Conservation (phyloP, 208 protist genomes). For the Sergeia podlipaevii region DNA sequence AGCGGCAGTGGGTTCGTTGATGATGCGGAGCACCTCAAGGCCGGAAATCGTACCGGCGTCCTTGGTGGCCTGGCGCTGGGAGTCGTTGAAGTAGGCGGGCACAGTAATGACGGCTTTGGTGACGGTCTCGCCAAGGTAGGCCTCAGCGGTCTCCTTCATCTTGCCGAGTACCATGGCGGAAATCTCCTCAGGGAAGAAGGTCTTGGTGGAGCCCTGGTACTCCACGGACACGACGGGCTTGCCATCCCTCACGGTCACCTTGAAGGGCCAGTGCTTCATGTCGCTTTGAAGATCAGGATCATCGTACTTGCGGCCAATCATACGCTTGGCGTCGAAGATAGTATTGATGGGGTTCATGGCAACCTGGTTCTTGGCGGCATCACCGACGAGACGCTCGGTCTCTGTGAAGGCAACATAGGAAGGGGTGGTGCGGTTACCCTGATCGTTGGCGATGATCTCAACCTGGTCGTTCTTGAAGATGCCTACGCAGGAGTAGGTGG, state of each 20-base stretch:
- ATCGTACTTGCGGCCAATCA: conserved; percentile 91
- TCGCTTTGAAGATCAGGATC: conserved; percentile 93
- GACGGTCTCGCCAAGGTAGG: conserved; percentile 92
- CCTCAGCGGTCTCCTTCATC: conserved; percentile 93
- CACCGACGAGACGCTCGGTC: conserved; percentile 86
- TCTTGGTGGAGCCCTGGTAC: conserved; percentile 64
- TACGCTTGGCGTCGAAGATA: conserved; percentile 89
- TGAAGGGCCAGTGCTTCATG: conserved; percentile 94
- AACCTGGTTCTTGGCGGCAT: conserved; percentile 89
- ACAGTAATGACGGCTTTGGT: conserved; percentile 97
- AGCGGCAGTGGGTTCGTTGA: conserved; percentile 99
- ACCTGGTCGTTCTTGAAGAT: conserved; percentile 95
- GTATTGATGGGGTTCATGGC: conserved; percentile 92
- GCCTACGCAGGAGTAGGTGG: conserved; percentile 97
- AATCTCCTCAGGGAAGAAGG: conserved; percentile 86
- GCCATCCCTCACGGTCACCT: conserved; percentile 84
- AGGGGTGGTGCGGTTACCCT: conserved; percentile 94
- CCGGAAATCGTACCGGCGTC: conserved; percentile 98
- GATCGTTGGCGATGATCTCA: conserved; percentile 90
- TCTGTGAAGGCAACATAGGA: conserved; percentile 97
- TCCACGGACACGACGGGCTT: conserved; percentile 78
- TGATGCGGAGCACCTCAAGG: conserved; percentile 98
- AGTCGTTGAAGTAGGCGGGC: conserved; percentile 99
- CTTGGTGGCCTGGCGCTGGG: conserved; percentile 99
- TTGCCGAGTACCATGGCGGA: conserved; percentile 87